Evolutionary conservation across 2,329 filamentous ascomycete species (phyloP).

Genomic region (Dactylellina haptotyla): DNA sequence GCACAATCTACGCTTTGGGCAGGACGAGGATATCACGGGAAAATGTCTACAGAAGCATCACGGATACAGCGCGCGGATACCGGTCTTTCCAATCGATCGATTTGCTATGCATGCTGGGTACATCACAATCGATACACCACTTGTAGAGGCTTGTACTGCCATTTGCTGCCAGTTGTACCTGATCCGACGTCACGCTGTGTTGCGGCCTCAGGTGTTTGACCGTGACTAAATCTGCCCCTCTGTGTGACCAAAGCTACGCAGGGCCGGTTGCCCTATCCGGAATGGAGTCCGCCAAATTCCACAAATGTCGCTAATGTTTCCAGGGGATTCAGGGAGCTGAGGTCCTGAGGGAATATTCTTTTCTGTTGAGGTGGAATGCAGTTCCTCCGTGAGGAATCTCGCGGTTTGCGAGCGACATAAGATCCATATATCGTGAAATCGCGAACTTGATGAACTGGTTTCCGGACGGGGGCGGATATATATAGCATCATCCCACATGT

Average conservation of each 20-base stretch:
- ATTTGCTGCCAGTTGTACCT: conserved; percentile 42
- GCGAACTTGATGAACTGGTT: too few species aligned
- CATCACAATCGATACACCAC: not conserved
- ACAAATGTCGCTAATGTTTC: conserved; percentile 26
- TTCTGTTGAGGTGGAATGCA: not conserved
- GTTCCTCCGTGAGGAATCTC: not conserved
- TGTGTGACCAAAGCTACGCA: conserved; percentile 4
- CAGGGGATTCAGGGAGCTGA: not conserved
- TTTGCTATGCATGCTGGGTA: not conserved
- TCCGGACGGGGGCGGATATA: conserved; percentile 16
- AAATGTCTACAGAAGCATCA: not conserved
- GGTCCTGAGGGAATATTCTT: conserved; percentile 12
- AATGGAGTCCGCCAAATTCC: not conserved
- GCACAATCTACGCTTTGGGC: not conserved
- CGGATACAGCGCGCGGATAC: not conserved
- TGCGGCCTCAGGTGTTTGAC: conserved; percentile 24
- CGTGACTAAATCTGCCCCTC: conserved; percentile 5
- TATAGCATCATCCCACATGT: conserved; percentile 32
- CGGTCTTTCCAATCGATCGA: not conserved
- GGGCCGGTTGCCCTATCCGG: not conserved
- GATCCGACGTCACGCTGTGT: conserved; percentile 39
- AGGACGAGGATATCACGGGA: not conserved
- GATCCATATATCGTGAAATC: too few species aligned
- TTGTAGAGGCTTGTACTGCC: not conserved
- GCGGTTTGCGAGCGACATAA: not conserved